Percentiles rank a stretch among this genome's conserved stretches.
Evolutionary conservation across 1,284 basidiomycete species (phyloP).

Genomic region (Marasmius sp.): DNA sequence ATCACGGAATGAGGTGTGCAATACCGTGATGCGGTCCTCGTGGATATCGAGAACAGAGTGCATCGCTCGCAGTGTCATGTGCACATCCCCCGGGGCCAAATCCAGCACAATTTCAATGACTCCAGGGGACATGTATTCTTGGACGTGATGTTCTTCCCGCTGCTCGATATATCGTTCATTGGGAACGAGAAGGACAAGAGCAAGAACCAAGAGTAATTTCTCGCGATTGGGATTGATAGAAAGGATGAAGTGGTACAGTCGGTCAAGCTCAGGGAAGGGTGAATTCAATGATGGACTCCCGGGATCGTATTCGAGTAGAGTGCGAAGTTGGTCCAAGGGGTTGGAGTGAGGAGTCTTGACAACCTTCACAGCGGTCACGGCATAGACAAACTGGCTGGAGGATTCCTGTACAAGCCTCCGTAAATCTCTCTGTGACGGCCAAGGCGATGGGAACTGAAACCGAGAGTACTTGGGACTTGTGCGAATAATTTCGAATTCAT

Average conservation of each 20-base stretch:
- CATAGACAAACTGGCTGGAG: slow-evolving; percentile 28
- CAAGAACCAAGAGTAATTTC: background rate
- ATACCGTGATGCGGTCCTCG: no score
- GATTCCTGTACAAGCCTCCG: slow-evolving; percentile 16
- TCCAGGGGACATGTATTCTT: no score
- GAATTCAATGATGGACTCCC: background rate
- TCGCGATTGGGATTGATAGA: background rate
- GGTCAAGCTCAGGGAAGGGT: slow-evolving; percentile 6
- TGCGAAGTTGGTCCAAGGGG: slow-evolving; percentile 2
- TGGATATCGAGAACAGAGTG: background rate
- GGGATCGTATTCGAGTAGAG: background rate
- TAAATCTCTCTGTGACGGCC: slow-evolving; percentile 19
- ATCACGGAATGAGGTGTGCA: no score
- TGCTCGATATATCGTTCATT: no score
- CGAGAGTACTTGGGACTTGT: background rate
- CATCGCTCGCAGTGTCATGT: background rate
- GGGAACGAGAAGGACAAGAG: background rate
- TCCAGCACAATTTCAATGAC: background rate
- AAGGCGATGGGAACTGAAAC: slow-evolving; percentile 4
- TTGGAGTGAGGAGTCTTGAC: slow-evolving; percentile 5
- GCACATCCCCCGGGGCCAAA: background rate
- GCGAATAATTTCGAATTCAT: slow-evolving; percentile 6
- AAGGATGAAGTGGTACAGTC: slow-evolving; percentile 5
- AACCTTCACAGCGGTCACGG: slow-evolving; percentile 23
- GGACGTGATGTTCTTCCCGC: no score